Base-by-base conservation (phyloP, 352 stramenopile species). In the Pythium monospermum region DNA sequence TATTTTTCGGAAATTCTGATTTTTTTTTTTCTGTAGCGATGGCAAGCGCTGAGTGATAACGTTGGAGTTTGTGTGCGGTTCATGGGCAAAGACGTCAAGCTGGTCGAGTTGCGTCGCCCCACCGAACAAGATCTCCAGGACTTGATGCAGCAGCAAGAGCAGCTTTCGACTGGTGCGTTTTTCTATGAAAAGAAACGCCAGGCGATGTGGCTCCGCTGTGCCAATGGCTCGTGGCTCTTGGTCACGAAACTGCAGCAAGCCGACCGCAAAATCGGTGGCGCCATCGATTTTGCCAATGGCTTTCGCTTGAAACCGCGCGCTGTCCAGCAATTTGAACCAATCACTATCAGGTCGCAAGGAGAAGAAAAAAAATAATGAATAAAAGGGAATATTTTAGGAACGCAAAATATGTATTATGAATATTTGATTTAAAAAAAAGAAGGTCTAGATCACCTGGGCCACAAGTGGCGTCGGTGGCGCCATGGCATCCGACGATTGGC, bases 271-370 rank as follows among this genome's bases (percentile, higher is more conserved):
- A 49, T 90, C 30, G 76, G 76, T 25, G 39, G 45, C 0, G 78
- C 80, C 0, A 42, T 87, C 26, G 83, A 94, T 42, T 94, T 94
- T 45, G 83, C 79, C 55, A 94, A 94, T 47, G 78, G 80, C 15
- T 73, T 85, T 39, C 80, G 78, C 1, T 66, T 94, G 32, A 86
- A 91, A n/a, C n/a, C n/a, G 49, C 77, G 80, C 38, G 57, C 67
- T 36, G 69, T 85, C 22, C 57, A 81, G 49, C 53, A 50, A 10
- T 90, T 90, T 25, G 58, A 73, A 22, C 28, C 35, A 21, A 30
- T 61, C 25, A 22, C 30, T 2, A n/a, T n/a, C n/a, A n/a, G n/a
- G n/a, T n/a, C n/a, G n/a, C n/a, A n/a, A n/a, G n/a, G n/a, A n/a
- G n/a, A n/a, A n/a, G n/a, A n/a, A n/a, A n/a, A n/a, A n/a, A n/a